A percentile compares a stretch with the other conserved stretches of the same genome.
Conservation (phyloP, 495 filamentous ascomycete genomes). For the Thermochaetoides thermophila region DNA sequence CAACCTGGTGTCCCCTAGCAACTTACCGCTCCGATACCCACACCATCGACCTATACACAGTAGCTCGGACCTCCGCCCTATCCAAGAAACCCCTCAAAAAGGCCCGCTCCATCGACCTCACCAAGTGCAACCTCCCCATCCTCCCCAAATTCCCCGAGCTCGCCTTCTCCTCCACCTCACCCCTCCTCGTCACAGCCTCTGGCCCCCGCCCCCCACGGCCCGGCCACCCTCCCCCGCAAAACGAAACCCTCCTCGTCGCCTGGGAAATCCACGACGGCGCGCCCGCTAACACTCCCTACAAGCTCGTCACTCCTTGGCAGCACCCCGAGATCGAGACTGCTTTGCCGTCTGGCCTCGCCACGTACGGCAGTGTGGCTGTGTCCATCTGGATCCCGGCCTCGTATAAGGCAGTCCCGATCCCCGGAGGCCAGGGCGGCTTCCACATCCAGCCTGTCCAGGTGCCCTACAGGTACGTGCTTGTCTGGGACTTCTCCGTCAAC, state of each 20-base stretch:
- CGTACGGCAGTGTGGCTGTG: slow-evolving; percentile 20
- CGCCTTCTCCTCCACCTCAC: slow-evolving; percentile 20
- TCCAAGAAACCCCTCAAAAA: slow-evolving; percentile 56
- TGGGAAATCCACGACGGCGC: slow-evolving; percentile 19
- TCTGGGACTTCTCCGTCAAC: slow-evolving; percentile 21
- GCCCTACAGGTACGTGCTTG: slow-evolving; percentile 17
- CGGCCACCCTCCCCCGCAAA: slow-evolving; percentile 20
- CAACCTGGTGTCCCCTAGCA: slow-evolving; percentile 16
- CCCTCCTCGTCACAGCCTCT: slow-evolving; percentile 20
- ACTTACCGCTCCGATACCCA: slow-evolving; percentile 17
- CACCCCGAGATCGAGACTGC: slow-evolving; percentile 23
- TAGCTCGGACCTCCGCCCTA: slow-evolving; percentile 42
- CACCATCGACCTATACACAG: slow-evolving; percentile 43
- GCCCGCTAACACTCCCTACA: slow-evolving; percentile 14
- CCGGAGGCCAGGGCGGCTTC: slow-evolving; percentile 10
- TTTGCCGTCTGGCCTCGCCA: slow-evolving; percentile 17
- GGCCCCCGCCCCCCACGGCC: slow-evolving; percentile 20
- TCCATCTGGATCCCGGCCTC: slow-evolving; percentile 24
- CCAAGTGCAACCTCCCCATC: slow-evolving; percentile 17
- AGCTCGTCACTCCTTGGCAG: slow-evolving; percentile 23
- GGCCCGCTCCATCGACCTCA: slow-evolving; percentile 52
- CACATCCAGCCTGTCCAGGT: slow-evolving; percentile 18
- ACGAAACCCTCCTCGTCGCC: slow-evolving; percentile 19
- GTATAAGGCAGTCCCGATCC: slow-evolving; percentile 19
- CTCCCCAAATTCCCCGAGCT: slow-evolving; percentile 24